phyloP scores from a whole-genome alignment of 495 filamentous ascomycete species.

The Hypoxylon rickii region DNA sequence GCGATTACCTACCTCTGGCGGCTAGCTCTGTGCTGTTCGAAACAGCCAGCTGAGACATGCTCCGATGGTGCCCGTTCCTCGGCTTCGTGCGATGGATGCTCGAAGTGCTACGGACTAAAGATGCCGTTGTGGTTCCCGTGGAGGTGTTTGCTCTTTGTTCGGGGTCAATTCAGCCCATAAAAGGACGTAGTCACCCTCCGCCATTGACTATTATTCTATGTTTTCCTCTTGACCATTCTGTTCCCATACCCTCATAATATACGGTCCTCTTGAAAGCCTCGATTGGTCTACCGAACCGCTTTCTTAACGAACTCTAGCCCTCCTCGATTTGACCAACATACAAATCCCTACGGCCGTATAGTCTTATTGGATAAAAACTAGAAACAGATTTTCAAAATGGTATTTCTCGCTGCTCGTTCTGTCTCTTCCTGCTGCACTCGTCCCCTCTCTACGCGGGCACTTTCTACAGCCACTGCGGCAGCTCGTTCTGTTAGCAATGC shows the following conservation, averaged over 20 bases:
- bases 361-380: conserved; percentile 10
- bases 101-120: conserved; percentile 17
- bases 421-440: conserved; percentile 39
- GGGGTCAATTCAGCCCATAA: conserved; percentile 28
- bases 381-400: conserved; percentile 52
- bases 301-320: conserved; percentile 7
- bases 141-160: conserved; percentile 14
- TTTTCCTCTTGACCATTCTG: conserved; percentile 14
- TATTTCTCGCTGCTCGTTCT: conserved; percentile 51
- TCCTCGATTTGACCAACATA: conserved; percentile 5
- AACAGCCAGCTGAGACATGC: conserved; percentile 30
- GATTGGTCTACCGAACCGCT: background rate
- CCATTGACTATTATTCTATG: conserved; percentile 5
- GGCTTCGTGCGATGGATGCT: conserved; percentile 27
- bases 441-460: conserved; percentile 30
- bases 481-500: conserved; percentile 40
- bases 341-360: background rate
- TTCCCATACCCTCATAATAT: conserved; percentile 26
- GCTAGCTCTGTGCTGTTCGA: conserved; percentile 16
- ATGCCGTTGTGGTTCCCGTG: conserved; percentile 16
- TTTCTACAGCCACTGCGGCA: conserved; percentile 24
- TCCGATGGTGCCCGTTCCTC: conserved; percentile 31
- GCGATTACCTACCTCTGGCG: conserved; percentile 21
- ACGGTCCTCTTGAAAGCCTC: background rate
- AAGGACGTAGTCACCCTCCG: conserved; percentile 27